Base-by-base conservation (phyloP, 2,329 filamentous ascomycete species). In the Beauveria medogensis region DNA sequence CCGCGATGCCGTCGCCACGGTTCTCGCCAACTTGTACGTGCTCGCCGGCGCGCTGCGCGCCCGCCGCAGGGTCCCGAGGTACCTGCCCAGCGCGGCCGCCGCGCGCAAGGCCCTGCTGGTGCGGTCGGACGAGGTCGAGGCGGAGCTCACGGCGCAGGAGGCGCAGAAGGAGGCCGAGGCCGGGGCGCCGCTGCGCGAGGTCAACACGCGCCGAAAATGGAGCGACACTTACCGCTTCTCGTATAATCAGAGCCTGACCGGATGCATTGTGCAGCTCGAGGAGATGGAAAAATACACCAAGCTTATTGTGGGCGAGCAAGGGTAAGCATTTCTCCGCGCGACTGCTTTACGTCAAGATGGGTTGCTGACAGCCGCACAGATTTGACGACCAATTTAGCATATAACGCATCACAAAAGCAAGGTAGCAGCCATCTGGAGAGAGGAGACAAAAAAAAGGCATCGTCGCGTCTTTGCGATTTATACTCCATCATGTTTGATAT, bases 1-100 rank as follows among this genome's bases (percentile, higher is more conserved):
- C 60, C 75, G 83, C 48, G 82, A 85, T 66, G 80, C 82, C 10
- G 82, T 85, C 2, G 83, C 82, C 5, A 74, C 80, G 2, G 78
- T 85, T 22, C 69, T 86, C 5, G 81, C 80, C 62, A 85, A 84
- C 65, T 67, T 86, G 3, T 85, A 85, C 65, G 76, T 84, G 48
- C 72, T 86, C 1, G 81, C 82, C 0, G 81, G 81, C 0, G 82
- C 82, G 6, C 68, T 86, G 44, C 73, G 80, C 40, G 78, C 78
- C 0, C 73, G 78, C 52, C 71, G 75, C 28, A 77, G 76, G 65
- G 79, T 83, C 2, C 81, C 81, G 5, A 76, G 76, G 63, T 85
- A 85, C 62, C 75, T 85, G 1, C 82, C 83, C 3, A 82, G 76
- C 56, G 81, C 82, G 1, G 81, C 80, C 12, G 77, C 78, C 3